A percentile compares a stretch with the other conserved stretches of the same genome.
These are phyloP conservation scores for Picea mariana DNA, from an alignment of 83 land plant species.

Conservation along the genomic window DNA sequence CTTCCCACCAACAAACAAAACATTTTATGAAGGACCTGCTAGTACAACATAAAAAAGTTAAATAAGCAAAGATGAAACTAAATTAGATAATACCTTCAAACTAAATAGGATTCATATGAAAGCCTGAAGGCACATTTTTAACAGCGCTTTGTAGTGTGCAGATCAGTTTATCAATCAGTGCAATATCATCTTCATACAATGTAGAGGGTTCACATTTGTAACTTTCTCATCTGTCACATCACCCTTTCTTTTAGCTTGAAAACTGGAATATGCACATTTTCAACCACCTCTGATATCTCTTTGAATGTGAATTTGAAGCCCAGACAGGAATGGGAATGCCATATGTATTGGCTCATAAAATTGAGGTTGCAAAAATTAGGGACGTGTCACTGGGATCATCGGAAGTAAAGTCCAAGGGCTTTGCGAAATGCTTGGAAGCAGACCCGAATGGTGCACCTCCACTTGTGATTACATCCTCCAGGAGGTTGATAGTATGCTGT, in stretches of 20 bases:
- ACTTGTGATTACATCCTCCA: conserved; percentile 81
- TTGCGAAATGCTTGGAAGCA: conserved; percentile 90
- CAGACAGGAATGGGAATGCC: conserved; percentile 82
- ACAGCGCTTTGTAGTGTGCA: conserved; percentile 48
- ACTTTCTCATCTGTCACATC: conserved; percentile 93
- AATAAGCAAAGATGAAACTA: not conserved
- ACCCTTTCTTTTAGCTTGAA: conserved; percentile 82
- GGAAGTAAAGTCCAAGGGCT: conserved; percentile 66
- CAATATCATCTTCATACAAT: conserved; percentile 76
- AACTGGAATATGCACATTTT: conserved; percentile 64
- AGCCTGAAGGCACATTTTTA: conserved; percentile 53
- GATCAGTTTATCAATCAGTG: conserved; percentile 66
- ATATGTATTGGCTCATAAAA: conserved; percentile 81
- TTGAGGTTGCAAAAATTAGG: conserved; percentile 69
- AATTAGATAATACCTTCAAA: conserved; percentile 74
- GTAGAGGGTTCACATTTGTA: conserved; percentile 56
- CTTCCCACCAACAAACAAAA: not conserved
- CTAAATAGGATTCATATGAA: conserved; percentile 78
- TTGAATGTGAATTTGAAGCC: conserved; percentile 51
- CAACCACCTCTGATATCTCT: conserved; percentile 66
- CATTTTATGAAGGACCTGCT: not conserved
- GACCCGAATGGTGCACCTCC: conserved; percentile 87
- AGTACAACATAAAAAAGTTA: not conserved
- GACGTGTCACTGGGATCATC: conserved; percentile 70
- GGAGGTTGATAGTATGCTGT: conserved; percentile 86